Evolutionary conservation across 2,329 filamentous ascomycete species (phyloP), one percentile per base, ranked within the genome.

Genomic region (Pseudogymnoascus sp.): DNA sequence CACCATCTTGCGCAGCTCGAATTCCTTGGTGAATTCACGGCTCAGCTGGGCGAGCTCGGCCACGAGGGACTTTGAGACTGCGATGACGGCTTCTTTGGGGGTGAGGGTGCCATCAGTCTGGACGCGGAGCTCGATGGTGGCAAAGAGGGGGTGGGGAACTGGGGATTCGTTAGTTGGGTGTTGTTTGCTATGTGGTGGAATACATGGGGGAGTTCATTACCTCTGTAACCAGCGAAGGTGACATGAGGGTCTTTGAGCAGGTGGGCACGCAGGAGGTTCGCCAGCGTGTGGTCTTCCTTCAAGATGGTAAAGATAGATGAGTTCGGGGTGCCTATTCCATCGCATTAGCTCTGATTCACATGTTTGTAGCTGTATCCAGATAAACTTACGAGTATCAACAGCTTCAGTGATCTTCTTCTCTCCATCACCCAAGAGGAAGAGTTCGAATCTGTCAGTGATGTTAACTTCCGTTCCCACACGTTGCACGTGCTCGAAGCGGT

Each of bases 201-300:
- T 77, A 70, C 31, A 74, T 68, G 71, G 77, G 74, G 39, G 74
- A 72, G 45, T n/a, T n/a, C n/a, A 83, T 65, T 75, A 87, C 89
- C 85, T 76, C 95, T 95, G 81, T 99, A 99, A 10, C 89, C 94
- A 64, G 92, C 87, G 81, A 97, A 96, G 69, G 88, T 80, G 69
- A 99, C 89, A 73, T 95, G 87, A 15, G 86, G 83, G 70, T 90
- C 88, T 74, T 89, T 87, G 77, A 94, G 87, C 62, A 99, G 87
- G 70, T 93, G 90, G 71, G 90, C 87, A 58, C 88, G 84, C 62
- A 99, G 82, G 62, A 99, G 82, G 75, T 99, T 97, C 69, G 88
- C 94, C 27, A 99, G 84, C 1, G 93, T 97, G 77, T 97, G 93
- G 70, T 99, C 94, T 75, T 99, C 94, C 76, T 97, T 97, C 77